phyloP scores from a whole-genome alignment of 352 stramenopile genomes.

The Phytophthora idaei region DNA sequence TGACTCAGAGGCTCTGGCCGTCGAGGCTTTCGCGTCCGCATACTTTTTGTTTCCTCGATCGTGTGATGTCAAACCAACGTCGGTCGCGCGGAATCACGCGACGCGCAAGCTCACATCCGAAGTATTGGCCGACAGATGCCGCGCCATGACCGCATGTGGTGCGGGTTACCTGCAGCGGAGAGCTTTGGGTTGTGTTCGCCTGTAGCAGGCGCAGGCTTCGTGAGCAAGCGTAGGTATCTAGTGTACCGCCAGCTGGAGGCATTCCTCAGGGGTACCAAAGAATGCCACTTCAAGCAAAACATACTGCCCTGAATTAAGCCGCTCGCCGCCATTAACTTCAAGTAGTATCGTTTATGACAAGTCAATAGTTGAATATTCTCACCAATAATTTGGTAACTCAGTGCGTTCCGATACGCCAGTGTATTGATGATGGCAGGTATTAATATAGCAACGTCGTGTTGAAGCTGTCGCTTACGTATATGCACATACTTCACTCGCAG shows the following conservation, averaged over 20 bases:
- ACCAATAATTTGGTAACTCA: background rate
- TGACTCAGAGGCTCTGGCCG: too few relatives aligned
- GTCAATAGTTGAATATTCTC: background rate
- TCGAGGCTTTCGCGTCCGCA: constrained; percentile 11
- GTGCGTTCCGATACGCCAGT: background rate
- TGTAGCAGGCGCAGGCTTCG: too few relatives aligned
- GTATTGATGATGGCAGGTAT: constrained; percentile 6
- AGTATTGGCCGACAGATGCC: constrained; percentile 23
- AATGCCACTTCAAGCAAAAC: too few relatives aligned
- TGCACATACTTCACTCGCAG: background rate
- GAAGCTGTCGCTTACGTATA: background rate
- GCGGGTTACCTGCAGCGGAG: background rate
- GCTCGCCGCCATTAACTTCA: background rate
- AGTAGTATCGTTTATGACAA: background rate
- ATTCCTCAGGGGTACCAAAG: background rate
- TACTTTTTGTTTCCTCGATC: constrained; percentile 21
- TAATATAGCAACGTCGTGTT: background rate
- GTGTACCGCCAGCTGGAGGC: constrained; percentile 8
- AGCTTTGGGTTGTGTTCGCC: too few relatives aligned
- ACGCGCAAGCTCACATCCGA: constrained; percentile 26
- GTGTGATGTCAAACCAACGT: constrained; percentile 28
- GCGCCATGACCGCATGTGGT: background rate
- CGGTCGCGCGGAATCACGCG: constrained; percentile 19
- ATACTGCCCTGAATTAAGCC: too few relatives aligned
- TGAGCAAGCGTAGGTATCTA: too few relatives aligned